Percentiles rank a stretch among this genome's conserved stretches.
phyloP scores from a whole-genome alignment of 139 green algal species.

The Zygnema cylindricum region DNA sequence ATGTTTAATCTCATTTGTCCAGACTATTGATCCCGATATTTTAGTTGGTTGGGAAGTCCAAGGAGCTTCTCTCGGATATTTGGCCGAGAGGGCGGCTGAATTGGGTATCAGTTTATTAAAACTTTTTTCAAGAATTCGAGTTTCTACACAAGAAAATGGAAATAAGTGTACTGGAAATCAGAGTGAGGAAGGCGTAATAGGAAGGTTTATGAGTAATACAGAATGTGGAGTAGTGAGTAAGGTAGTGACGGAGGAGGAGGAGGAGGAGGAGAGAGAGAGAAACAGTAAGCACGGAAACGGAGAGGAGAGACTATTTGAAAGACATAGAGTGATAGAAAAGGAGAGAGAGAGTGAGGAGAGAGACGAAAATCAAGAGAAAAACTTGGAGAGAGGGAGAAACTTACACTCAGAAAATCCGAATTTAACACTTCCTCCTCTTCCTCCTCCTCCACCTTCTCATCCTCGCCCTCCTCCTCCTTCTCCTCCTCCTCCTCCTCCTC shows the following conservation, averaged over 20 bases:
- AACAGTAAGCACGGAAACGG: not conserved
- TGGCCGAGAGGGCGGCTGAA: constrained; percentile 75
- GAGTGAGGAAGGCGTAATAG: not conserved
- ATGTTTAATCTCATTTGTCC: constrained; percentile 70
- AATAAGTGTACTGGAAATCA: not conserved
- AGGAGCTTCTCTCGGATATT: constrained; percentile 82
- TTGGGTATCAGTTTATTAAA: constrained; percentile 72
- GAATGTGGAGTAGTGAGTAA: not conserved
- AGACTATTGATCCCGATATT: constrained; percentile 88
- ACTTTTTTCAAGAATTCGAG: constrained; percentile 69
- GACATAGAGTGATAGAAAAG: not conserved
- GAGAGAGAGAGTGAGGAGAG: not conserved
- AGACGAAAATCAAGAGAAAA: not conserved
- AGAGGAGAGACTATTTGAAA: not conserved
- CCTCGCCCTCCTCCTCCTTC: too few species aligned
- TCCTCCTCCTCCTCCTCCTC: too few species aligned
- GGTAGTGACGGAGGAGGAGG: not conserved
- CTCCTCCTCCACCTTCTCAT: too few species aligned
- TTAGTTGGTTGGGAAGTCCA: constrained; percentile 92
- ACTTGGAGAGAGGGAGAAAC: not conserved
- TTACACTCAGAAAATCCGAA: too few species aligned
- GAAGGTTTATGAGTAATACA: too few species aligned
- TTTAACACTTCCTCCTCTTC: too few species aligned
- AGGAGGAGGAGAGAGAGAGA: not conserved
- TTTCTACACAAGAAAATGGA: not conserved